phyloP scores from a whole-genome alignment of 768 basidiomycete species.

The Cystobasidium tubakii region DNA sequence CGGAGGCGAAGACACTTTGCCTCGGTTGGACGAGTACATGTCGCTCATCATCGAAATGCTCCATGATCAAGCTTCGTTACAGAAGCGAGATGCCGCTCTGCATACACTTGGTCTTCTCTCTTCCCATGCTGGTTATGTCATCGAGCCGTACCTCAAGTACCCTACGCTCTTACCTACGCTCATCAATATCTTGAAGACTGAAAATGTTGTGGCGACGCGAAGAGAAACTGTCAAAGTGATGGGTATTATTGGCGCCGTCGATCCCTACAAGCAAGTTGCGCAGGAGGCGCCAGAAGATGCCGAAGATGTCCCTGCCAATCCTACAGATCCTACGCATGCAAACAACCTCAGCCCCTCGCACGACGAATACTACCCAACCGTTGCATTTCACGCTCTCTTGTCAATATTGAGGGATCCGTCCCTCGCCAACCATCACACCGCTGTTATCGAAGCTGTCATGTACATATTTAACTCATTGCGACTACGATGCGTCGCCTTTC shows the following conservation, averaged over 20 bases:
- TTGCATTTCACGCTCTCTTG: constrained; percentile 81
- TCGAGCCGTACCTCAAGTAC: constrained; percentile 80
- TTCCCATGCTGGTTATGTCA: constrained; percentile 90
- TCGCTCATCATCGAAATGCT: constrained; percentile 78
- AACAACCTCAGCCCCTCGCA: constrained; percentile 44
- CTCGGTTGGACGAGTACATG: constrained; percentile 81
- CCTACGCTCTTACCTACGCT: constrained; percentile 82
- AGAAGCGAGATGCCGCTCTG: constrained; percentile 85
- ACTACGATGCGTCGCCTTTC: constrained; percentile 86
- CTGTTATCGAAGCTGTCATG: constrained; percentile 95
- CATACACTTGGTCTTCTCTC: constrained; percentile 92
- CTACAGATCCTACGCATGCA: constrained; percentile 48
- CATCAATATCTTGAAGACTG: constrained; percentile 76
- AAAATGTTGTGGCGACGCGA: constrained; percentile 60
- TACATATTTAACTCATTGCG: constrained; percentile 98
- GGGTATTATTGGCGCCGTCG: constrained; percentile 89
- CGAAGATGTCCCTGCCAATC: constrained; percentile 58
- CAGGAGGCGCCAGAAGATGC: constrained; percentile 58
- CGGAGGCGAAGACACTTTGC: constrained; percentile 81
- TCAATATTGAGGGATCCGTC: constrained; percentile 82
- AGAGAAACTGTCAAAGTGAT: constrained; percentile 90
- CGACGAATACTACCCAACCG: constrained; percentile 91
- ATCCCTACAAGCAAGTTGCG: constrained; percentile 75
- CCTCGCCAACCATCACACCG: constrained; percentile 76
- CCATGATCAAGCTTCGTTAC: constrained; percentile 66